Base-by-base conservation (phyloP, 2,329 filamentous ascomycete genomes). In the Knoxdaviesia capensis region DNA sequence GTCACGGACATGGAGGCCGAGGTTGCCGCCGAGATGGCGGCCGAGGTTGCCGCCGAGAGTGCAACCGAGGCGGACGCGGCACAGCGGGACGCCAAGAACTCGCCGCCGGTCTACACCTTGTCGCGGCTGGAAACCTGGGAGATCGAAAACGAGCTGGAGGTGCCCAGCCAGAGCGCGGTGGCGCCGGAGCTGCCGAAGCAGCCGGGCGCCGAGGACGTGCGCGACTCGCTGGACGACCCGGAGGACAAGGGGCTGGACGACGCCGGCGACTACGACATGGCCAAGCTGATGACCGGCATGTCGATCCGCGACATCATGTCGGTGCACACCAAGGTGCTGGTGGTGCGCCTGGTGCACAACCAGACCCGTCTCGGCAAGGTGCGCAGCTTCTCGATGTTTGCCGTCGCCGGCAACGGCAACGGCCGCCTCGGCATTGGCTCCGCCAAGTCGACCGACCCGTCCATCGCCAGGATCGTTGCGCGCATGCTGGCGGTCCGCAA, bases 291-390 rank as follows among this genome's bases (percentile, higher is more conserved):
- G 47, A 74, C 70, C 40, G 71, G 71, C 49, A 55, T 77, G 57
- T 62, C 50, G 11, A 59, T 76, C 44, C 50, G 53, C 41, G 59
- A 76, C 29, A 68, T 78, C 49, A 48, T 67, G 39, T 49, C 54
- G 5, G 55, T 93, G 45, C 66, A 71, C 44, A 63, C 72, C 48
- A 94, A 92, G 68, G 66, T 70, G 39, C 62, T 98, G 39, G 80
- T 93, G 39, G 54, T 56, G 5, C 82, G 88, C 53, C 60, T 62
- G 36, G 90, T 98, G 45, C 67, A 74, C 49, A 96, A 98, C 62
- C 88, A 96, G 69, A 96, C 90, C 28, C 82, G 88, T 65, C 75
- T 98, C 61, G 90, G 90, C 56, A 98, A 96, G 69, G 79, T 98
- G 45, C 69, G 71, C 50, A 83, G 79, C 58, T 53, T 69, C 36